These are phyloP conservation scores for Daedaleopsis sinensis DNA, from an alignment of 768 basidiomycete genomes.

Conservation along the genomic window DNA sequence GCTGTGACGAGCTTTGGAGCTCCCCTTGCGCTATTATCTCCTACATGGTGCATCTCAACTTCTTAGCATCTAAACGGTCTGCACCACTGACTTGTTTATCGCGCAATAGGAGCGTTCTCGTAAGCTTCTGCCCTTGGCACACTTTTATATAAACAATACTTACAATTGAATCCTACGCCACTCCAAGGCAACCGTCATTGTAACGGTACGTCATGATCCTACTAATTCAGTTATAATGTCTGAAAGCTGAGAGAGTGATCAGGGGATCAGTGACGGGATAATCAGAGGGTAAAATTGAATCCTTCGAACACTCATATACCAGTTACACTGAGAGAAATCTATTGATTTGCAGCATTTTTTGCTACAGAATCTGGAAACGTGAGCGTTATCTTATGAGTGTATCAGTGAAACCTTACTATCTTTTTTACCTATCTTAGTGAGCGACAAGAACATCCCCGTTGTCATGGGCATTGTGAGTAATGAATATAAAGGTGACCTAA, in stretches of 20 bases:
- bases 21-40: not conserved
- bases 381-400: too few species aligned
- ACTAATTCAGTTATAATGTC: too few species aligned
- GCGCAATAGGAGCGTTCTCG: constrained; percentile 18
- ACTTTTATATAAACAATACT: too few species aligned
- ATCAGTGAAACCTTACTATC: too few species aligned
- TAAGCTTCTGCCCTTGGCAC: too few species aligned
- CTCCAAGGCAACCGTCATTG: not conserved
- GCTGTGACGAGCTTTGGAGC: constrained; percentile 12
- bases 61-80: too few species aligned
- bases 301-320: not conserved
- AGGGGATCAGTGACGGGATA: not conserved
- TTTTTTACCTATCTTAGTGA: not conserved
- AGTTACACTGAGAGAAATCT: too few species aligned
- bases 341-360: not conserved
- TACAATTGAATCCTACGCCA: too few species aligned
- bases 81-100: too few species aligned
- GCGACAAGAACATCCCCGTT: not conserved
- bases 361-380: constrained; percentile 2
- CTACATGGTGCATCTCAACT: constrained; percentile 11
- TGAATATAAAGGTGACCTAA: too few species aligned
- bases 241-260: too few species aligned
- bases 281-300: not conserved
- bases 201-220: constrained; percentile 4
- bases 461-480: not conserved